Conservation (phyloP, 345 rosid genomes). For the Citrus australasica region DNA sequence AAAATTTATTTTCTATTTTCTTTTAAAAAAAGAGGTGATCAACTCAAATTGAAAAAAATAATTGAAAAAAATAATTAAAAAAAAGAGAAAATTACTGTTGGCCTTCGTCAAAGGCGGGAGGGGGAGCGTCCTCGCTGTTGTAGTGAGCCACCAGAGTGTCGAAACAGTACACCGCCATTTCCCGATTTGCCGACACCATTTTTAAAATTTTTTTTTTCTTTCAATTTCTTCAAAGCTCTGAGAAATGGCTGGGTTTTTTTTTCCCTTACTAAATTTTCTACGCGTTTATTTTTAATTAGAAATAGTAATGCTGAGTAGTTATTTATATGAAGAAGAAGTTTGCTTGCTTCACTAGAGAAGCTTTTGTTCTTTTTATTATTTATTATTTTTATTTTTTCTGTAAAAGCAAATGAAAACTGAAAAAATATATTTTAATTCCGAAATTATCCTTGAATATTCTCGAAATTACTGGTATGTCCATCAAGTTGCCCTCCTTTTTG, state of each 20-base stretch:
- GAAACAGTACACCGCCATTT: conserved; percentile 98
- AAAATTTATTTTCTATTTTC: too few relatives aligned
- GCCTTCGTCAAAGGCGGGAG: conserved; percentile 84
- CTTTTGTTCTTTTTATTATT: neutral
- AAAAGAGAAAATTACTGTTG: conserved; percentile 47
- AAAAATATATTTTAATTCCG: neutral
- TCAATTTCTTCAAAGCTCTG: neutral
- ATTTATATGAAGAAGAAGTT: neutral
- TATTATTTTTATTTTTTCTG: neutral
- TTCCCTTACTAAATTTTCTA: neutral
- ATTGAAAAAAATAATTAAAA: neutral
- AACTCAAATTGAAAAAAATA: neutral
- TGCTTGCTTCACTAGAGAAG: neutral
- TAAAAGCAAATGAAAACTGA: neutral
- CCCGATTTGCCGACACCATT: conserved; percentile 93
- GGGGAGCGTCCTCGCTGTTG: conserved; percentile 77
- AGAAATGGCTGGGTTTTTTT: conserved; percentile 1
- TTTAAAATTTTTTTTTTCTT: neutral
- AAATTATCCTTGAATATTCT: neutral
- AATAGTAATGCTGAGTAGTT: neutral
- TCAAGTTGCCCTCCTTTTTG: neutral
- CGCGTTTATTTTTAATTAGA: neutral
- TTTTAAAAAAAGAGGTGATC: neutral
- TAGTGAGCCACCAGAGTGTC: conserved; percentile 90
- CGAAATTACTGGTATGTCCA: neutral